A percentile compares a stretch with the other conserved stretches of the same genome.
Conservation (phyloP, 2,329 filamentous ascomycete species). For the Achaetomium macrosporum region DNA sequence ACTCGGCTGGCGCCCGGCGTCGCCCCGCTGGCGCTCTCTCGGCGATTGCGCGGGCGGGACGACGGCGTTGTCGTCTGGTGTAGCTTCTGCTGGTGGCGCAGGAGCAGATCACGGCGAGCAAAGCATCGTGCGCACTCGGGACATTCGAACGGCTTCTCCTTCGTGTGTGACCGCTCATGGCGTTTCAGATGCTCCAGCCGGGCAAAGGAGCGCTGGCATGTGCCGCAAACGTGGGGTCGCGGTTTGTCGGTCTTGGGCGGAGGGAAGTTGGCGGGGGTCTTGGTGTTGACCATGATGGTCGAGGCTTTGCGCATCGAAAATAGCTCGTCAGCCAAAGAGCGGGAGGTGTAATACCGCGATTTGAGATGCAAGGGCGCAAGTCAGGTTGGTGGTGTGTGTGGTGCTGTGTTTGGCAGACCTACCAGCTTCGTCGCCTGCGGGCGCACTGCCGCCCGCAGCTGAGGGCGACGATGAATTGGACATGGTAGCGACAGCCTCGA, state of each 20-base stretch:
- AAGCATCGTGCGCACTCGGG: conserved; percentile 93
- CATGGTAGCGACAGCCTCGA: conserved; percentile 25
- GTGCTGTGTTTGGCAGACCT: conserved; percentile 15
- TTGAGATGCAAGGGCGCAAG: not conserved
- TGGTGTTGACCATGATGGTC: conserved; percentile 48
- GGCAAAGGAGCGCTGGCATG: conserved; percentile 87
- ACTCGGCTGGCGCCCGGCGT: conserved; percentile 64
- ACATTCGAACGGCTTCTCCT: conserved; percentile 98
- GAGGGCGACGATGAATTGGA: conserved; percentile 26
- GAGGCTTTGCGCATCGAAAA: conserved; percentile 30
- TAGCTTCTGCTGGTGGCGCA: conserved; percentile 96
- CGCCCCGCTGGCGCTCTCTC: conserved; percentile 79
- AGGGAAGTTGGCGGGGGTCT: conserved; percentile 48
- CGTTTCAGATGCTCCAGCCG: conserved; percentile 94
- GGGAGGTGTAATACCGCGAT: not conserved
- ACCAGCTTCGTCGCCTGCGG: conserved; percentile 28
- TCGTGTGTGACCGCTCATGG: conserved; percentile 95
- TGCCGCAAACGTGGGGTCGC: conserved; percentile 86
- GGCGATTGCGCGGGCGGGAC: conserved; percentile 76
- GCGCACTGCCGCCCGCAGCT: conserved; percentile 17
- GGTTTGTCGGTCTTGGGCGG: conserved; percentile 97
- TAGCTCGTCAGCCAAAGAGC: conserved; percentile 3
- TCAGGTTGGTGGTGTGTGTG: not conserved
- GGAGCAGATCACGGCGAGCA: conserved; percentile 80
- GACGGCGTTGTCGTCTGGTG: conserved; percentile 89